Evolutionary conservation across 202 grass and related monocot species (phyloP).

Genomic region (Brachypodium distachyon): DNA sequence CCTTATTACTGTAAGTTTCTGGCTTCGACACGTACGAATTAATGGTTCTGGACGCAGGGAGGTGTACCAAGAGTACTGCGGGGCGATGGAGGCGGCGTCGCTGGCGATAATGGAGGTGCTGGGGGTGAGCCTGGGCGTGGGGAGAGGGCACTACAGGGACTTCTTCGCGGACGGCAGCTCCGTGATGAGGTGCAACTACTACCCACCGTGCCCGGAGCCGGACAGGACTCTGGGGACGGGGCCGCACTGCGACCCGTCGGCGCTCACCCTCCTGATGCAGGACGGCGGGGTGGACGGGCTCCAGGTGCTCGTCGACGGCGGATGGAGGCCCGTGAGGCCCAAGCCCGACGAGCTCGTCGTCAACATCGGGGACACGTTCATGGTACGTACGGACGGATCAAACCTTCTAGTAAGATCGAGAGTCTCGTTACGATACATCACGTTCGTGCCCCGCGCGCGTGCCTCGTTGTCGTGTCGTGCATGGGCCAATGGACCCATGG

Average conservation of each 20-base stretch:
- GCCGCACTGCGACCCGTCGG: conserved; percentile 54
- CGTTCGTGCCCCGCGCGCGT: not conserved
- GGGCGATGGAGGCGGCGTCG: conserved; percentile 41
- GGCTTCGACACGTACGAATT: not conserved
- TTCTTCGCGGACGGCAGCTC: conserved; percentile 51
- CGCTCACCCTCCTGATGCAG: conserved; percentile 56
- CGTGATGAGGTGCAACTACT: conserved; percentile 68
- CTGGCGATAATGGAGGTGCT: conserved; percentile 58
- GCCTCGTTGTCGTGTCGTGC: not conserved
- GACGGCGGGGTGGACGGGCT: conserved; percentile 44
- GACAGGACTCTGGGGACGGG: conserved; percentile 56
- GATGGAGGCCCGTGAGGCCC: conserved; percentile 35
- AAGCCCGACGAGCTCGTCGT: conserved; percentile 38
- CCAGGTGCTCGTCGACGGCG: conserved; percentile 41
- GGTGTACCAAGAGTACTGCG: conserved; percentile 44
- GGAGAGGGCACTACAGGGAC: conserved; percentile 37
- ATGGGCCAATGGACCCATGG: not conserved
- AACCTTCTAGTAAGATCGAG: too few relatives aligned
- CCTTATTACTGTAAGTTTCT: too few relatives aligned
- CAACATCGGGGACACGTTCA: conserved; percentile 75
- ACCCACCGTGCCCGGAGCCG: conserved; percentile 59
- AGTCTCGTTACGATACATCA: too few relatives aligned
- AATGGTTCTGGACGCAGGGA: conserved; percentile 10
- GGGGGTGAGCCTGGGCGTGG: conserved; percentile 49
- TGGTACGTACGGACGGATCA: conserved; percentile 27